Conservation (phyloP, 2,329 filamentous ascomycete species). For the Xylaria sp. region DNA sequence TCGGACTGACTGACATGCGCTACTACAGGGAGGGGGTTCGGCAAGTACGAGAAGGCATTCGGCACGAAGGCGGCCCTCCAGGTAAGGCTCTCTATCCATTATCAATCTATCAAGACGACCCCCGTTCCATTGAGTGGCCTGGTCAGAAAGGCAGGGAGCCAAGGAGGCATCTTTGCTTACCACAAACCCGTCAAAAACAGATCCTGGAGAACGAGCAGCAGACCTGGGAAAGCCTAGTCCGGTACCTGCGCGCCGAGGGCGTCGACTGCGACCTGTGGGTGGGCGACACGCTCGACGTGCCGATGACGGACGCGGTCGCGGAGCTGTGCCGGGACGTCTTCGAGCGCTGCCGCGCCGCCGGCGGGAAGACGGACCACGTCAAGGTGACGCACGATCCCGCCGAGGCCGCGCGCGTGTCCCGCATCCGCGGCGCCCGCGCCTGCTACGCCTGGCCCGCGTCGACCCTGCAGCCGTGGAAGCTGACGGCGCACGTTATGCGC, state of each 20-base stretch:
- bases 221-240: constrained; percentile 19
- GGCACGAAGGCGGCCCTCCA: constrained; percentile 2
- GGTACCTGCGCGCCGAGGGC: constrained; percentile 16
- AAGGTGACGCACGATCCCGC: constrained; percentile 20
- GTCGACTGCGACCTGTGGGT: constrained; percentile 27
- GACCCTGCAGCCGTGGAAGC: constrained; percentile 23
- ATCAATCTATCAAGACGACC: no score
- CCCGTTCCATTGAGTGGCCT: no score
- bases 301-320: constrained; percentile 17
- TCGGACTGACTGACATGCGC: neutral
- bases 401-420: constrained; percentile 14
- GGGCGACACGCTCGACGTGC: constrained; percentile 24
- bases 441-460: constrained; percentile 23
- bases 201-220: constrained; percentile 19
- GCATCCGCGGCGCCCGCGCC: constrained; percentile 14
- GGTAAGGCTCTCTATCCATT: no score
- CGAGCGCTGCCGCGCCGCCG: constrained; percentile 11
- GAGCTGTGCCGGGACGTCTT: constrained; percentile 2
- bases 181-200: no score
- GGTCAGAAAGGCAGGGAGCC: no score
- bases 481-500: constrained; percentile 17
- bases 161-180: no score
- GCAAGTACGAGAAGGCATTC: constrained; percentile 6
- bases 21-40: constrained; percentile 3
- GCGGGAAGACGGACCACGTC: constrained; percentile 19